phyloP scores from a whole-genome alignment of 805 yeast species.

The Metschnikowia henanensis region DNA sequence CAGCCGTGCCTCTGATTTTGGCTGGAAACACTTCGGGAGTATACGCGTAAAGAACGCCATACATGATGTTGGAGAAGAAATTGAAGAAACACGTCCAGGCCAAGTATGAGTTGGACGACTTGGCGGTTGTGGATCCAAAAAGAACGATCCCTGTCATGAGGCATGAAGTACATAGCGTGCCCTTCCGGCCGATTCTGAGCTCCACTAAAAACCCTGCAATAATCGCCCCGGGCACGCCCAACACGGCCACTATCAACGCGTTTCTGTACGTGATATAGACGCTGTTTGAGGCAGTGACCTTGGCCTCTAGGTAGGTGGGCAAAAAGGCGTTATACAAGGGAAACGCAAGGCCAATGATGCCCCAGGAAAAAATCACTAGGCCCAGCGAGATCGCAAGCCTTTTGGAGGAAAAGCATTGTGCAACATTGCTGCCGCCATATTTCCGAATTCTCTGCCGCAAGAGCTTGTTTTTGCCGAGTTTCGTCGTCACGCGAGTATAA shows the following conservation, averaged over 20 bases:
- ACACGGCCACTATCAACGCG: conserved; percentile 17
- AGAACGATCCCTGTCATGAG: conserved; percentile 55
- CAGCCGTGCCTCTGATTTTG: conserved; percentile 53
- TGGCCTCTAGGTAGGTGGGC: conserved; percentile 44
- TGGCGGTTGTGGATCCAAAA: conserved; percentile 63
- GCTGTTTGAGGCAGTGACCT: conserved; percentile 31
- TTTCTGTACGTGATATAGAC: conserved; percentile 28
- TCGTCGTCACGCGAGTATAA: background rate
- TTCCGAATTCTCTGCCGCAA: conserved; percentile 14
- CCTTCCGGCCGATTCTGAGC: conserved; percentile 17
- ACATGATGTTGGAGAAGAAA: conserved; percentile 50
- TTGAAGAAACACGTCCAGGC: conserved; percentile 50
- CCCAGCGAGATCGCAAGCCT: conserved; percentile 46
- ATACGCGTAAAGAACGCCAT: conserved; percentile 60
- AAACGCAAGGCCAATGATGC: conserved; percentile 35
- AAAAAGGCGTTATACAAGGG: conserved; percentile 21
- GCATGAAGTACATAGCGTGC: conserved; percentile 42
- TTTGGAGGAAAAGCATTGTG: conserved; percentile 46
- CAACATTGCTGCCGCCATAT: conserved; percentile 38
- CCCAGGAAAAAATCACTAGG: conserved; percentile 50
- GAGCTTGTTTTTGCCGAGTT: conserved; percentile 4
- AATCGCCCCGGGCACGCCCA: conserved; percentile 18
- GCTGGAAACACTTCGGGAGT: conserved; percentile 65
- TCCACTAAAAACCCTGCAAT: conserved; percentile 17
- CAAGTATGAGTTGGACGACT: conserved; percentile 45